Evolutionary conservation across 768 basidiomycete species (phyloP), one percentile per base, ranked within the genome.

Genomic region (Mycena kentingensis): DNA sequence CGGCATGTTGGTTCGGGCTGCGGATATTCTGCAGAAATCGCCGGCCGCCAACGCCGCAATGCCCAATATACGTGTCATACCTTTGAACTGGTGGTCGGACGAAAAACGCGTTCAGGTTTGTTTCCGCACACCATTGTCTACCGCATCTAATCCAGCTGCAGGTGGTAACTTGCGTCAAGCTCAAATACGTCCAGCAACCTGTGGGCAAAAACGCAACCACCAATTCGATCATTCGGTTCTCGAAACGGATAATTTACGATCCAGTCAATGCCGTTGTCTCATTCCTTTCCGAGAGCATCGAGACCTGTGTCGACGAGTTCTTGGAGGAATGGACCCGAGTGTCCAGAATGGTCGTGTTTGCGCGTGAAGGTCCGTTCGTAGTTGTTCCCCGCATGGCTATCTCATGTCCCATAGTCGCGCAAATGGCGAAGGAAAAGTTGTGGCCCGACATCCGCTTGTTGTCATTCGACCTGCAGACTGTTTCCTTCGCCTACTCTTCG

Each of bases 341-440:
- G 26, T 91, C 90, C 18, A 95, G 93, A 70, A 93, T 94, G 81
- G 90, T 94, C 12, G 90, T 94, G 24, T 93, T 96, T 49, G 93
- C 93, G 12, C 82, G 91, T 54, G 90, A 94, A 74, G 84, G 92
- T 90, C 64, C 51, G 75, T 12, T 63, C 57, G 2, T 21, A 32
- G n/a, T 16, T 18, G 22, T 45, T 22, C 18, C 42, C 42, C 48
- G 37, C 38, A 16, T 54, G 58, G 27, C 15, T 46, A 16, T 47
- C 31, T 10, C 25, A 18, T 36, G 19, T 37, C n/a, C 8, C 43
- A 3, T 51, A 92, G 93, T 95, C 34, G 89, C 87, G 5, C 85
- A 89, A 65, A 88, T 95, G 84, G 81, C 88, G 15, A 84, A 86
- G 58, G 77, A 79, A 54, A 82, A 80, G 52, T 76, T 75, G 25